phyloP scores from a whole-genome alignment of 495 filamentous ascomycete species.

The Cercophora newfieldiana region DNA sequence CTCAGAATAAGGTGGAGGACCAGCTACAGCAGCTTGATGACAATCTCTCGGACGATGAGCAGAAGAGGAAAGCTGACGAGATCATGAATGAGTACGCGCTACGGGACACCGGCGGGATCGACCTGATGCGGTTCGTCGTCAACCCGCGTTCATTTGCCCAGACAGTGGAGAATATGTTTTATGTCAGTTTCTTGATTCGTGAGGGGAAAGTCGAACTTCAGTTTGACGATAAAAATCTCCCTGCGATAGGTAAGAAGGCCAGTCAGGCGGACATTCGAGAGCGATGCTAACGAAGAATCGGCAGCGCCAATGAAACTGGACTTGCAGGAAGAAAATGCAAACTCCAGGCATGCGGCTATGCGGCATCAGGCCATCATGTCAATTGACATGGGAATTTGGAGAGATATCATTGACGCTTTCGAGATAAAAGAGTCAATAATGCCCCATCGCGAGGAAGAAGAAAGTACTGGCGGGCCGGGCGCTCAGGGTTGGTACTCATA shows the following conservation, averaged over 20 bases:
- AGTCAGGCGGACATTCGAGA: background rate
- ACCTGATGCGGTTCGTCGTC: constrained; percentile 79
- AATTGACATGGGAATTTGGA: constrained; percentile 81
- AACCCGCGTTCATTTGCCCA: constrained; percentile 92
- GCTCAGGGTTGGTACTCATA: constrained; percentile 69
- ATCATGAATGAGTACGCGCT: constrained; percentile 57
- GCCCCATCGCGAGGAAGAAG: constrained; percentile 69
- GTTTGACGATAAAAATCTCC: constrained; percentile 63
- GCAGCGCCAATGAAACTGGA: constrained; percentile 14
- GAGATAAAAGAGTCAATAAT: constrained; percentile 78
- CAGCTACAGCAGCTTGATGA: constrained; percentile 36
- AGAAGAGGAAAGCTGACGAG: constrained; percentile 28
- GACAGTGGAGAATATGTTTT: constrained; percentile 96
- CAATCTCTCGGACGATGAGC: constrained; percentile 33
- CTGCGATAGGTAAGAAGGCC: constrained; percentile 65
- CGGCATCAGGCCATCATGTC: constrained; percentile 83
- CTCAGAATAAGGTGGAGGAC: constrained; percentile 45
- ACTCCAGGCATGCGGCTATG: constrained; percentile 44
- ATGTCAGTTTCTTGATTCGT: constrained; percentile 88
- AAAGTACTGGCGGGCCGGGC: constrained; percentile 49
- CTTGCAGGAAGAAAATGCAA: constrained; percentile 13
- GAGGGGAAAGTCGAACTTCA: constrained; percentile 74
- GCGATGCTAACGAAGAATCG: constrained; percentile 2
- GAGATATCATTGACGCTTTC: constrained; percentile 69
- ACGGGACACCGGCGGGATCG: constrained; percentile 63